Conservation (phyloP, 2,329 filamentous ascomycete genomes). For the Fusarium clavum region DNA sequence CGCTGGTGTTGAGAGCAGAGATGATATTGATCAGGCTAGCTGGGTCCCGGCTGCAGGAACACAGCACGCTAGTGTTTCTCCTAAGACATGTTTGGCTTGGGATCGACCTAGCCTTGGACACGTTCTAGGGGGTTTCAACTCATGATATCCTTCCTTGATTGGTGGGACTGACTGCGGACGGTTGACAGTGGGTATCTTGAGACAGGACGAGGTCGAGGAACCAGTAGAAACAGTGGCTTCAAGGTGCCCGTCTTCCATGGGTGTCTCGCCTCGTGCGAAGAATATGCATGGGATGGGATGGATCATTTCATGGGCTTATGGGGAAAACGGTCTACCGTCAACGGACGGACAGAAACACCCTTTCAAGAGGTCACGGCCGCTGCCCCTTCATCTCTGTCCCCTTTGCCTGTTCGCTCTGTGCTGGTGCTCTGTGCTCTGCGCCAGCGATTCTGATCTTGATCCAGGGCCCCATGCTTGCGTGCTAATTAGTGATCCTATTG, state of each 20-base stretch:
- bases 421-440: constrained; percentile 4
- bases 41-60: constrained; percentile 46
- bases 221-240: constrained; percentile 28
- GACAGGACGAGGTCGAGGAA: constrained; percentile 19
- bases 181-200: constrained; percentile 27
- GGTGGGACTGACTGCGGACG: constrained; percentile 24
- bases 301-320: constrained; percentile 4
- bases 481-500: neutral
- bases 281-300: neutral
- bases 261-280: constrained; percentile 17
- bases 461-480: constrained; percentile 15
- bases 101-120: neutral
- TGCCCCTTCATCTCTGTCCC: constrained; percentile 36
- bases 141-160: constrained; percentile 8
- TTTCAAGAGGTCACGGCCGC: constrained; percentile 25
- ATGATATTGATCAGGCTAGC: constrained; percentile 11
- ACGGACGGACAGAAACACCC: constrained; percentile 22
- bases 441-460: constrained; percentile 1
- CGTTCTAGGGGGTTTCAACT: constrained; percentile 12
- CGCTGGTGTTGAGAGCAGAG: constrained; percentile 15
- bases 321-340: constrained; percentile 23
- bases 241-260: neutral
- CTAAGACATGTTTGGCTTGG: constrained; percentile 41
- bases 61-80: constrained; percentile 51
- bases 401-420: constrained; percentile 15